Base-by-base conservation (phyloP, 371 early-diverging fungal genomes). In the Haplosporangium sp. region DNA sequence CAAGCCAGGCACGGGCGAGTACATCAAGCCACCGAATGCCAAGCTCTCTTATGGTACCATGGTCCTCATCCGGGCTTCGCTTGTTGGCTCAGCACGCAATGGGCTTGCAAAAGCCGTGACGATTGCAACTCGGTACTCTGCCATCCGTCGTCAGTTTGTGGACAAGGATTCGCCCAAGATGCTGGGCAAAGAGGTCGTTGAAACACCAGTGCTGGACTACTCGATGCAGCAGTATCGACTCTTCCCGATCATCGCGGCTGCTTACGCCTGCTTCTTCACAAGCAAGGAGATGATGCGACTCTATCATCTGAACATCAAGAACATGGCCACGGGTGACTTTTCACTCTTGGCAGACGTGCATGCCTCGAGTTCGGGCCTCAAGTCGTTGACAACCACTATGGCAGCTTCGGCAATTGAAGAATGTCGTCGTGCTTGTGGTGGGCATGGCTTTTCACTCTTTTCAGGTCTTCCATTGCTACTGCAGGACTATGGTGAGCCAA, bases 1-100 rank as follows among this genome's bases (percentile, higher is more conserved):
- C 41, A 86, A 88, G 43, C 81, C 84, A 53, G 81, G 85, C 6
- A 83, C 91, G 0, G 96, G 96, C 21, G 84, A 86, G 43, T 94
- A 94, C 59, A 74, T 84, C 67, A 88, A 85, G 20, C 96, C 96
- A 1, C 88, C 91, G 13, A 90, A 93, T 74, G 83, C 86, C 37
- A 95, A 94, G 84, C 84, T 93, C 16, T 84, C 90, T 8, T 96
- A 94, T 79, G 93, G 94, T 14, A 93, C 93, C 14, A 94, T 95
- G 94, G 91, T 94, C 9, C 85, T 84, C 66, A 89, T 94, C 53
- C 92, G 95, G 59, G 90, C 93, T 16, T 66, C 83, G 14, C 85
- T 90, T 16, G 86, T 89, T 16, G 79, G 80, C 51, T 67, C 57
- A 65, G 89, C 87, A 16, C 92, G 86, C 41, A 84, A 61, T 12